Base-by-base conservation (phyloP, 805 yeast species). In the Lachancea mirantina region DNA sequence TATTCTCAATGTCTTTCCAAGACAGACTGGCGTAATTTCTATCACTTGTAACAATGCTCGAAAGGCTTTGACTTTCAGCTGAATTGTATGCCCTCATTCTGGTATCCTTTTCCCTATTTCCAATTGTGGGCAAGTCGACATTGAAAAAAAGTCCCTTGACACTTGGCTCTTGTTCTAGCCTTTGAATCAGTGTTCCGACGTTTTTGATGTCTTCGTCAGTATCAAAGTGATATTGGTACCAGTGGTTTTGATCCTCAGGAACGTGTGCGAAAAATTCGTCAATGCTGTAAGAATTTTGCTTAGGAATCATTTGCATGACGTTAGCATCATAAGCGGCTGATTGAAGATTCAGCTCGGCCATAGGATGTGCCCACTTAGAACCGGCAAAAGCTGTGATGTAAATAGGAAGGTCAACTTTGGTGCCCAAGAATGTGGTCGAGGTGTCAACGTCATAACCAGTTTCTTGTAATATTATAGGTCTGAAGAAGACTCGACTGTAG, bases 121-220 rank as follows among this genome's bases (percentile, higher is more conserved):
- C 80, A 29, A 73, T 57, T 29, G 62, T 64, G 0, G 77, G 73
- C 14, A 74, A 64, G 46, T 74, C 80, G 11, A 73, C 73, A 3
- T 78, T 74, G 33, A 74, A 63, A 37, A 72, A 68, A 3, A 74
- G 40, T 0, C 67, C 77, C 43, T 66, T 67, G 31, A 68, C 53
- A 6, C 66, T 65, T 4, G 51, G 54, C 9, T 59, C 47, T 10
- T 46, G 45, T 31, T 66, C 67, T 14, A 66, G 66, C 23, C 61
- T 62, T 30, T 52, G 52, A 10, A 72, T 52, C 29, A 54, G 45
- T 9, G 52, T 41, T 5, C 38, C 40, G 9, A 46, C 38, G 13
- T 38, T 37, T 18, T 65, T 49, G 16, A 53, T 45, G 19, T 50
- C 45, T 11, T 70, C 52, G 25, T 65, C 62, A 2, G 57, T 48